Conservation (phyloP, 139 green algal genomes). For the Chlamydomonas sphaeroides region DNA sequence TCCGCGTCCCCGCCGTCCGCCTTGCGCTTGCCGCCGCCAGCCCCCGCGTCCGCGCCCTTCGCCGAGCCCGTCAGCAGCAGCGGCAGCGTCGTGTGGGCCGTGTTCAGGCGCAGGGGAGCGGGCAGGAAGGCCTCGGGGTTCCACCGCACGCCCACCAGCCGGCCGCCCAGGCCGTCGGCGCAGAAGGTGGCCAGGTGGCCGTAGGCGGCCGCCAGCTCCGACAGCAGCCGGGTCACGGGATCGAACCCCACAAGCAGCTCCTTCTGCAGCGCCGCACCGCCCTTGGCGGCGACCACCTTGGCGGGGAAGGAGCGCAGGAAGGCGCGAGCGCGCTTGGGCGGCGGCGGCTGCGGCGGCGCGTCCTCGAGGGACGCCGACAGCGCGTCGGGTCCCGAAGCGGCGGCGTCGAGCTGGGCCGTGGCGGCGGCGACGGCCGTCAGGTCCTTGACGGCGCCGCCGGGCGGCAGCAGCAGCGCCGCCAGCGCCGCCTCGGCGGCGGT, state of each 20-base stretch:
- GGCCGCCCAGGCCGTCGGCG: conserved; percentile 63
- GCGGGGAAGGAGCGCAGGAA: conserved; percentile 60
- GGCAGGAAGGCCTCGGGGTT: conserved; percentile 49
- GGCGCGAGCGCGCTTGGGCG: conserved; percentile 50
- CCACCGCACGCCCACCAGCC: conserved; percentile 74
- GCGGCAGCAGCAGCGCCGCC: conserved; percentile 15
- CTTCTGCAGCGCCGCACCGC: conserved; percentile 49
- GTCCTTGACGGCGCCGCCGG: neutral
- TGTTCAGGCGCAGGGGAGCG: conserved; percentile 44
- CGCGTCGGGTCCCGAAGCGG: conserved; percentile 20
- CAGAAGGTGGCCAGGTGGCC: conserved; percentile 70
- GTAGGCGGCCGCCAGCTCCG: conserved; percentile 56
- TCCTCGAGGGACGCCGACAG: conserved; percentile 34
- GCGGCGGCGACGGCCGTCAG: neutral
- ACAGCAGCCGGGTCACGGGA: conserved; percentile 61
- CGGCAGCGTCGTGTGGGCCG: conserved; percentile 49
- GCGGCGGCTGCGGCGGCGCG: neutral
- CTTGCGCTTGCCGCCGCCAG: neutral
- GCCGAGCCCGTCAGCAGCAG: conserved; percentile 3
- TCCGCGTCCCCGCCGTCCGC: neutral
- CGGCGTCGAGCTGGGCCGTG: neutral
- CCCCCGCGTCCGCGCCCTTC: neutral
- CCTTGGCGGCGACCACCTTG: conserved; percentile 48
- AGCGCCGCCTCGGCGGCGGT: neutral
- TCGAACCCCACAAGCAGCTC: conserved; percentile 87